Base-by-base conservation (phyloP, 441 rosid species). In the Pelargonium hybrid region DNA sequence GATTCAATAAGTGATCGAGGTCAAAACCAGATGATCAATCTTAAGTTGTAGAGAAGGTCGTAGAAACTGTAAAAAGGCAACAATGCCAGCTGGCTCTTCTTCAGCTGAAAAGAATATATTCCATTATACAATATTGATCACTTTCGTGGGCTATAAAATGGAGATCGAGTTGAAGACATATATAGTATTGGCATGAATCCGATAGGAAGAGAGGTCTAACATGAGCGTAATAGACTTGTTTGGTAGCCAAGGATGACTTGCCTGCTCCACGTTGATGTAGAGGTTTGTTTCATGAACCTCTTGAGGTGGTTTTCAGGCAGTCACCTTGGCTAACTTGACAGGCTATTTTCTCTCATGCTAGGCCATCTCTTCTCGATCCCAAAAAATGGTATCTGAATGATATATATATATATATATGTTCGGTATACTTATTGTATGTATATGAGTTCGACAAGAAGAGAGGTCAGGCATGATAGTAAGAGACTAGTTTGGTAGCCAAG, bases 211-310 rank as follows among this genome's bases (percentile, higher is more conserved):
- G 59, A 52, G 59, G 59, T 18, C 20, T 52, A 52, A 52, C 59
- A 52, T 52, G 59, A 52, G 62, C 18, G 62, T 7, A 17, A 54
- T 8, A n/a, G 59, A 15, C 23, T 5, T 52, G 59, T 52, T 52
- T 52, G 18, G 59, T 52, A 52, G 59, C 59, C 59, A 52, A 52
- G 59, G 59, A 52, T 52, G 59, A 52, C 59, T 54, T 54, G 62
- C 62, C 62, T 54, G 62, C 43, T 37, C 43, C 26, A 23, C 26
- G 2, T 23, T 37, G 43, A 8, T 37, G 1, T 8, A 37, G 9
- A 37, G 43, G 43, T 7, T 37, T 37, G 7, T 37, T 37, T 37
- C 43, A 37, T 0, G 43, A 6, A 52, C 21, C 20, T 7, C 43
- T 6, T 37, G 43, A 0, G 7, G 7, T 37, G 6, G 23, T 52